phyloP scores from a whole-genome alignment of 2,329 filamentous ascomycete genomes.

The Biscogniauxia marginata region DNA sequence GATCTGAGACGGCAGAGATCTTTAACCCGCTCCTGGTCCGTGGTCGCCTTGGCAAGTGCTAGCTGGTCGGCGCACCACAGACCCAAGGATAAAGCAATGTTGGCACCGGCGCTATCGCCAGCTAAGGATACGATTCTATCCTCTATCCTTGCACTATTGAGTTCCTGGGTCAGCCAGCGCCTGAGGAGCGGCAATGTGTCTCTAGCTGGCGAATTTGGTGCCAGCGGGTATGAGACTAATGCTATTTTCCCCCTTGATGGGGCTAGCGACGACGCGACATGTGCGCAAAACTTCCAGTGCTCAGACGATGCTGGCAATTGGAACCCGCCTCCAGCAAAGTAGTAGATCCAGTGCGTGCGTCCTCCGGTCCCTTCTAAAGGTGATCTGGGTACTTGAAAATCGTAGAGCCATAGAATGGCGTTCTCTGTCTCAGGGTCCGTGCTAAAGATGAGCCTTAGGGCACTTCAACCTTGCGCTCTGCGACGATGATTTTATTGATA shows the following conservation, averaged over 20 bases:
- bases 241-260: constrained; percentile 37
- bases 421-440: neutral
- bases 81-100: constrained; percentile 42
- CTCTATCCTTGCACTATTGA: constrained; percentile 37
- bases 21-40: constrained; percentile 13
- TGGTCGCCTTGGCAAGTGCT: constrained; percentile 38
- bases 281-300: constrained; percentile 51
- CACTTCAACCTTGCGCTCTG: constrained; percentile 11
- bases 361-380: neutral
- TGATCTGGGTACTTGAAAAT: constrained; percentile 13
- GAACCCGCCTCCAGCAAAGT: constrained; percentile 58
- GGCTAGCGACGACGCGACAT: constrained; percentile 42
- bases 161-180: constrained; percentile 41
- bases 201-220: constrained; percentile 50
- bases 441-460: neutral
- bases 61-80: constrained; percentile 21
- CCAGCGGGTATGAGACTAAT: constrained; percentile 53
- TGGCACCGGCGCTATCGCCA: constrained; percentile 57
- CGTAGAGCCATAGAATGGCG: constrained; percentile 18
- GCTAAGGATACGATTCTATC: constrained; percentile 47
- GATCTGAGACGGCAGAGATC: constrained; percentile 32
- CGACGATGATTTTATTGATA: constrained; percentile 8
- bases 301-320: constrained; percentile 47
- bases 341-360: constrained; percentile 39
- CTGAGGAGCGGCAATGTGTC: constrained; percentile 47